A percentile compares a stretch with the other conserved stretches of the same genome.
phyloP scores from a whole-genome alignment of 768 basidiomycete species.

The Roridomyces roridus region DNA sequence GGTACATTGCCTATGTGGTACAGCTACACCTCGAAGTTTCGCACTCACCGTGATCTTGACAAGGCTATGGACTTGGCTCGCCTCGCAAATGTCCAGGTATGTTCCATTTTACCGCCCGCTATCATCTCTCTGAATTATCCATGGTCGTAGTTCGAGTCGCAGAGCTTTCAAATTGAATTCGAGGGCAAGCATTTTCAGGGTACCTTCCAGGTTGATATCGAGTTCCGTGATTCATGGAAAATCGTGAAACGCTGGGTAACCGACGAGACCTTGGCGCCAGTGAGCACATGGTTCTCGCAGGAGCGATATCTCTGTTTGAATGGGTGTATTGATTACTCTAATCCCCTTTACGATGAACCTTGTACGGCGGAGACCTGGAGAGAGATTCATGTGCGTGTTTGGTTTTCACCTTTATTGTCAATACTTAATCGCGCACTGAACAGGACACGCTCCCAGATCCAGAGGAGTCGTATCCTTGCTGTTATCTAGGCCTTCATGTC shows the following conservation, averaged over 20 bases:
- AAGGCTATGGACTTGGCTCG: conserved; percentile 10
- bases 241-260: conserved; percentile 16
- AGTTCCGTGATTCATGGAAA: conserved; percentile 27
- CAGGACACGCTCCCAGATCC: no score
- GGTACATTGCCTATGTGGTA: no score
- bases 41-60: conserved; percentile 18
- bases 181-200: conserved; percentile 7
- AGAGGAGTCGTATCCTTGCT: conserved; percentile 11
- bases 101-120: neutral
- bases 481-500: conserved; percentile 15
- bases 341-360: conserved; percentile 24
- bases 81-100: conserved; percentile 11
- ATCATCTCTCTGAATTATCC: no score
- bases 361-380: conserved; percentile 24
- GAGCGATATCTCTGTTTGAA: conserved; percentile 19
- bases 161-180: no score
- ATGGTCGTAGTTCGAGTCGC: no score
- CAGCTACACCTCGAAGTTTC: no score
- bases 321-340: conserved; percentile 6
- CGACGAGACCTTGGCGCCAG: conserved; percentile 13
- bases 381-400: conserved; percentile 12
- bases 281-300: conserved; percentile 22
- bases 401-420: no score
- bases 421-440: no score
- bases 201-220: conserved; percentile 17